Evolutionary conservation across 331 rosid species (phyloP), one percentile per base, ranked within the genome.

Genomic region (Cydonia oblonga): DNA sequence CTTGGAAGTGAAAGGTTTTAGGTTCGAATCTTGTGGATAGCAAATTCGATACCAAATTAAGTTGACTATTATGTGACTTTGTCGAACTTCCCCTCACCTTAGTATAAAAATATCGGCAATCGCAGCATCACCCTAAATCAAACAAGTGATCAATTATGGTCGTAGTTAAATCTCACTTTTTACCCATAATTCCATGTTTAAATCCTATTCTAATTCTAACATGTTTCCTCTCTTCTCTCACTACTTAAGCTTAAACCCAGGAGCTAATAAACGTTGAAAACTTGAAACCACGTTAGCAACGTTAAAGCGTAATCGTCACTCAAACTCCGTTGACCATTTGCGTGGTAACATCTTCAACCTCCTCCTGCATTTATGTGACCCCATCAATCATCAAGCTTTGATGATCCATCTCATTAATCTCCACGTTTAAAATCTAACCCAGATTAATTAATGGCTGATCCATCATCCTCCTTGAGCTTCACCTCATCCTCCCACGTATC

Each of bases 391-490:
- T 16, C 54, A 49, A 2, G 54, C 54, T 49, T 49, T 35, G 42
- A 35, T 5, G 53, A 16, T 49, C 54, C 54, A 49, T 49, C 54
- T 49, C n/a, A 0, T 5, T 49, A 16, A 16, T 2, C 54, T 49
- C 54, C 20, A 6, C 16, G 54, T 49, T 16, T 49, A 3, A 18
- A 49, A 49, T 18, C 54, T 49, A 49, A 0, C 54, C 20, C 54
- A 49, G 4, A 6, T 19, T 14, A 30, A 60, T 23, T 28, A 70
- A 91, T 91, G 98, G 97, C 92, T 64, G 98, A 91, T 73, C 97
- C 96, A 30, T 88, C 98, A 4, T 84, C 97, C 11, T 93, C 93
- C 73, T 80, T 93, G 84, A 93, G 97, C 88, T 84, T 86, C 60
- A 87, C 96, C 32, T 89, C 97, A 28, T 82, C 96, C 70, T 86